Percentiles rank a stretch among this genome's conserved stretches.
These are phyloP conservation scores for Harrya chromipes DNA, from an alignment of 768 basidiomycete genomes.

Conservation along the genomic window DNA sequence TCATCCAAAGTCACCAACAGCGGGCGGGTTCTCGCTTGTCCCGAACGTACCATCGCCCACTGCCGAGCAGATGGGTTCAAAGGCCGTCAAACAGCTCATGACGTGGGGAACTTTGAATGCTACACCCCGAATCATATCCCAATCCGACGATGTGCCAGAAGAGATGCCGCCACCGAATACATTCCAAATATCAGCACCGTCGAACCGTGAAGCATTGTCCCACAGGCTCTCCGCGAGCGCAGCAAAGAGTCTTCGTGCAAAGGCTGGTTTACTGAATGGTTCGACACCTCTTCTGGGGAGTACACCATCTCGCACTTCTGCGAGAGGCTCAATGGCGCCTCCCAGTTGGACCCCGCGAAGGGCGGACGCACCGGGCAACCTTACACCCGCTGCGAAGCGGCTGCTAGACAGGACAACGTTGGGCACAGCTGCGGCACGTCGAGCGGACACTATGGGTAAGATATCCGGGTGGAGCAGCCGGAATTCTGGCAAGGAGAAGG, in stretches of 20 bases:
- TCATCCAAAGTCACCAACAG: conserved; percentile 54
- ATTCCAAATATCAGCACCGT: conserved; percentile 76
- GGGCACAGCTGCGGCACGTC: conserved; percentile 57
- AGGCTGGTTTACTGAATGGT: conserved; percentile 60
- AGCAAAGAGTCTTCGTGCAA: conserved; percentile 72
- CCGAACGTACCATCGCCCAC: conserved; percentile 86
- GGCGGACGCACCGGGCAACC: conserved; percentile 64
- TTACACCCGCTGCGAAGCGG: conserved; percentile 84
- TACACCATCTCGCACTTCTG: conserved; percentile 37
- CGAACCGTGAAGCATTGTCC: conserved; percentile 78
- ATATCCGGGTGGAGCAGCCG: conserved; percentile 52
- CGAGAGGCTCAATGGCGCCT: conserved; percentile 61
- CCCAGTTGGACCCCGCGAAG: conserved; percentile 77
- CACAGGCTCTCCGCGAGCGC: conserved; percentile 81
- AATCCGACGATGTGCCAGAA: conserved; percentile 52
- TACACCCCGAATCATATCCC: conserved; percentile 84
- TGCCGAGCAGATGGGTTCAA: conserved; percentile 74
- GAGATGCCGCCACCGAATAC: conserved; percentile 45
- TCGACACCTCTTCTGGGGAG: conserved; percentile 26
- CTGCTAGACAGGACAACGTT: conserved; percentile 71
- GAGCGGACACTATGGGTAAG: conserved; percentile 67
- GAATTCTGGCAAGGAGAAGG: conserved; percentile 49
- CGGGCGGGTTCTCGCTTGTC: conserved; percentile 68
- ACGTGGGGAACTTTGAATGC: conserved; percentile 95
- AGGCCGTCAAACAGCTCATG: conserved; percentile 89